Conservation (phyloP, 164 flowering plant species). For the Chimonanthus salicifolius region DNA sequence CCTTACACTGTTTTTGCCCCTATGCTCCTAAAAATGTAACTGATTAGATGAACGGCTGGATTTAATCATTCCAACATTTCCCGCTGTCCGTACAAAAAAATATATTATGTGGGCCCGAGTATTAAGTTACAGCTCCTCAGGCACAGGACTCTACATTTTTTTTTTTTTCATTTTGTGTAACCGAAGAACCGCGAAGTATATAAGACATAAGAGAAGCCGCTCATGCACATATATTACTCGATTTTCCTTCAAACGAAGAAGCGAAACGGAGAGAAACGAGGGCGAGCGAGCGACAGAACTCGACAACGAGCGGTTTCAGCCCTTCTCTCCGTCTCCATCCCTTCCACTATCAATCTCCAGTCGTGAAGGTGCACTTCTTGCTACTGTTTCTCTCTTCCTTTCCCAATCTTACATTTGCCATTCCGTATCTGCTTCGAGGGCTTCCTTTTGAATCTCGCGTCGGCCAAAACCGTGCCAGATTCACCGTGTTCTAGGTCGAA, state of each 20-base stretch:
- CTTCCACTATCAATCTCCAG: neutral
- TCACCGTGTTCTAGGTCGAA: conserved; percentile 6
- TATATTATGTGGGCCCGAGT: too few relatives aligned
- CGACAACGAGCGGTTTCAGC: conserved; percentile 1
- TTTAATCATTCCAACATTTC: too few relatives aligned
- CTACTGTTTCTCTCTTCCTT: neutral
- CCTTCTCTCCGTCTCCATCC: neutral
- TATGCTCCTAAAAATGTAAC: too few relatives aligned
- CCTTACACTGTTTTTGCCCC: too few relatives aligned
- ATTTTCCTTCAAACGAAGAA: neutral
- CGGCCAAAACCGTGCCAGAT: conserved; percentile 1
- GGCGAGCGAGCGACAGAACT: neutral
- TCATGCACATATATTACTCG: neutral
- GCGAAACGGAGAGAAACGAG: neutral
- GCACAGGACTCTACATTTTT: too few relatives aligned
- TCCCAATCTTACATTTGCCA: neutral
- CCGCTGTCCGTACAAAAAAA: too few relatives aligned
- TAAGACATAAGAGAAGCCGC: neutral
- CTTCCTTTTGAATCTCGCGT: conserved; percentile 9
- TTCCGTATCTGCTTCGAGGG: conserved; percentile 9
- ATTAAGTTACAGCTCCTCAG: too few relatives aligned
- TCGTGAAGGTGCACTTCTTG: neutral
- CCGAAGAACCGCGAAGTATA: too few relatives aligned
- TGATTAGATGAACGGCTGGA: too few relatives aligned
- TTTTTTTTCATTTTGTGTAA: too few relatives aligned